phyloP scores from a whole-genome alignment of 441 rosid species.

The Syzygium syzygioides region DNA sequence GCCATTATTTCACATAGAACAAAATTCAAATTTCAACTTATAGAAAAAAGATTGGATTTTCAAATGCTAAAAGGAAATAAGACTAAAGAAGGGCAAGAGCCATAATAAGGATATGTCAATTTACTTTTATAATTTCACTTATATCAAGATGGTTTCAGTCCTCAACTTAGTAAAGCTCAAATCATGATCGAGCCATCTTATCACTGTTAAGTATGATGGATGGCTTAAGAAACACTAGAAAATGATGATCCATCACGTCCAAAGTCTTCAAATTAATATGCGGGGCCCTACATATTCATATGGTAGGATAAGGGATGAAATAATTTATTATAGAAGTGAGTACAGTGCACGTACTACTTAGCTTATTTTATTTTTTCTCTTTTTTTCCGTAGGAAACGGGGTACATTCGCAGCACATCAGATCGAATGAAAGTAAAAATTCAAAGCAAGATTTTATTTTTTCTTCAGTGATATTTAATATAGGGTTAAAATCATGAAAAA shows the following conservation, averaged over 20 bases:
- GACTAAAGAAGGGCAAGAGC: neutral
- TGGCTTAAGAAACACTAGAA: neutral
- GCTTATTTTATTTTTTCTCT: neutral
- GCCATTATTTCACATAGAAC: neutral
- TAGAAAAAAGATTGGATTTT: neutral
- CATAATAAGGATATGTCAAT: neutral
- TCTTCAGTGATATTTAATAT: neutral
- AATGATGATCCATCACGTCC: neutral
- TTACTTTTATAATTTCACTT: neutral
- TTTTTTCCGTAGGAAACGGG: neutral
- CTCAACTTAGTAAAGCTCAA: neutral
- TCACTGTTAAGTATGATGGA: neutral
- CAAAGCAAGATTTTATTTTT: neutral
- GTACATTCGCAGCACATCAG: neutral
- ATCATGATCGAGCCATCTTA: neutral
- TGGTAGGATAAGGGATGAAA: neutral
- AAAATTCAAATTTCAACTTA: neutral
- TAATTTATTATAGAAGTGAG: too few relatives aligned
- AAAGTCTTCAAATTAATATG: neutral
- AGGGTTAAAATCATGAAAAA: too few relatives aligned
- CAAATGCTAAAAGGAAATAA: neutral
- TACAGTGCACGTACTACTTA: too few relatives aligned
- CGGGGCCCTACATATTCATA: neutral
- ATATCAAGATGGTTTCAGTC: neutral
- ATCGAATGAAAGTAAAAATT: neutral